Evolutionary conservation across 2,329 filamentous ascomycete species (phyloP), one percentile per base, ranked within the genome.

Genomic region (Penicillium sp.): DNA sequence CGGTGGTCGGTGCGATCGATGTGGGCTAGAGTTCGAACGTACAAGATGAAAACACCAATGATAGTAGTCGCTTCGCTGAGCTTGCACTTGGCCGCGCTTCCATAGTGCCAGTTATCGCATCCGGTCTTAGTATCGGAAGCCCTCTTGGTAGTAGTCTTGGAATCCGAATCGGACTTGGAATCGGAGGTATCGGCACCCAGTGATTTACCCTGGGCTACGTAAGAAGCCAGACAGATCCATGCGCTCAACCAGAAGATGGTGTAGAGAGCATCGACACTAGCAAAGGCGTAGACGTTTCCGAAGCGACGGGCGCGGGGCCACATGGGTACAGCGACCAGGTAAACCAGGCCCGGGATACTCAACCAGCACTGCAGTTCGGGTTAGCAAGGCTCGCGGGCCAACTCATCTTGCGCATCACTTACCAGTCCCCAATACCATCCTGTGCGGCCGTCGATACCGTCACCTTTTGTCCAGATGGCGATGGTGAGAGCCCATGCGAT

Each of bases 221-320:
- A 87, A 13, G 78, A 75, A 13, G 82, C 82, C 5, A 86, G 75
- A 38, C 79, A 75, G 13, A 83, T 75, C 75, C 83, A 84, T 4
- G 83, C 83, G 5, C 77, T 76, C 64, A 86, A 83, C 84, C 84
- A 87, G 38, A 86, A 67, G 9, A 86, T 66, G 5, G 77, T 69
- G 63, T 79, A 84, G 22, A 85, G 63, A 13, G 76, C 68, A 62
- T 87, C 84, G 53, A 86, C 67, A 2, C 75, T 72, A 8, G 81
- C 79, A 65, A 85, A 85, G 49, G 82, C 83, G 64, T 85, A 86
- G 36, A 82, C 80, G 62, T 85, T 85, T 53, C 81, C 81, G 64
- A 86, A 84, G 48, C 79, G 77, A 60, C 77, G 77, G 24, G 83
- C 80, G 58, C 84, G 81, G 22, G 79, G 78, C 80, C 83, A 86